A percentile compares a stretch with the other conserved stretches of the same genome.
phyloP scores from a whole-genome alignment of 2,329 filamentous ascomycete genomes.

The Whalleya microplaca region DNA sequence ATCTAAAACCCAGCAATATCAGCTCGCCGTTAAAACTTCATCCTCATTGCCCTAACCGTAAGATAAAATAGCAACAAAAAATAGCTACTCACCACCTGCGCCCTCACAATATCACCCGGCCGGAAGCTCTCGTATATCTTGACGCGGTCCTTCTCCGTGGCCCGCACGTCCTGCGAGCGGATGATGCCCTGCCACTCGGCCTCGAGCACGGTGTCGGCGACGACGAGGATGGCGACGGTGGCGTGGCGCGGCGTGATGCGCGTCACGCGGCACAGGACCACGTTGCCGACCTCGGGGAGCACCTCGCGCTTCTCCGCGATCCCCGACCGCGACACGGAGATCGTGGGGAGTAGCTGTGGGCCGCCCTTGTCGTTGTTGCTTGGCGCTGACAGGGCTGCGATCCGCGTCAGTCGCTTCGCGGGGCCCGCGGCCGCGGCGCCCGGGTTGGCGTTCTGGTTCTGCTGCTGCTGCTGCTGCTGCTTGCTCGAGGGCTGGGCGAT shows the following conservation, averaged over 20 bases:
- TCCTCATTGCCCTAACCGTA: no score
- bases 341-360: slow-evolving; percentile 48
- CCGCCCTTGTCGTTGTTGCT: slow-evolving; percentile 20
- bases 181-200: slow-evolving; percentile 87
- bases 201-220: slow-evolving; percentile 71
- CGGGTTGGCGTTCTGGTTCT: slow-evolving; percentile 11
- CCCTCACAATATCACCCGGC: slow-evolving; percentile 89
- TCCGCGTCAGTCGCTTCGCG: slow-evolving; percentile 63
- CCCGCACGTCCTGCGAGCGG: slow-evolving; percentile 86
- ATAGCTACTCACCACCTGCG: slow-evolving; percentile 68
- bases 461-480: not conserved
- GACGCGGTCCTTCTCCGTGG: slow-evolving; percentile 94
- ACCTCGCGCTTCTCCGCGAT: slow-evolving; percentile 63
- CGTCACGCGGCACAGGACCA: slow-evolving; percentile 83
- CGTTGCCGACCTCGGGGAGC: slow-evolving; percentile 78
- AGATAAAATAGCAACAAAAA: not conserved
- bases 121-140: slow-evolving; percentile 89
- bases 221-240: slow-evolving; percentile 82
- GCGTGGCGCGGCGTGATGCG: slow-evolving; percentile 85
- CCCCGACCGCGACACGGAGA: slow-evolving; percentile 56
- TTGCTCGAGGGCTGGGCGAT: slow-evolving; percentile 51
- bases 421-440: slow-evolving; percentile 45
- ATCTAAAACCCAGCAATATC: slow-evolving; percentile 54
- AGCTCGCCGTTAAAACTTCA: not conserved
- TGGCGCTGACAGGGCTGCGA: slow-evolving; percentile 46